Conservation (phyloP, 2,329 filamentous ascomycete genomes). For the Penicillium concentricum region DNA sequence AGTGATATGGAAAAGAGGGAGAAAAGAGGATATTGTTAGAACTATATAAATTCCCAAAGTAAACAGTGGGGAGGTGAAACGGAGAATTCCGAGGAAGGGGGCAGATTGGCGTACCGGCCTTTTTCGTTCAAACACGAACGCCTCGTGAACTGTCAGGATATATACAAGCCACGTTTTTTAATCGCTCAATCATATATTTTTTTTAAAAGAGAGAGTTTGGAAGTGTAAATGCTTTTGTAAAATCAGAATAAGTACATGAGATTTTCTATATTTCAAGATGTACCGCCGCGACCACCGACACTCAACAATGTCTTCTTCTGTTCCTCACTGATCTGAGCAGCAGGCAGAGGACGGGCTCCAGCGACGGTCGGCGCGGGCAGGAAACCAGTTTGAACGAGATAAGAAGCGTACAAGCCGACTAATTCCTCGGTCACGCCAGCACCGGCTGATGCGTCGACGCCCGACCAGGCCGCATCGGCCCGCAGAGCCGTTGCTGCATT, state of each 20-base stretch:
- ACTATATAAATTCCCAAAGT: background rate
- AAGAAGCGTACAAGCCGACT: conserved; percentile 64
- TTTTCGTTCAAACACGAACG: background rate
- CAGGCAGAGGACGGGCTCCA: conserved; percentile 43
- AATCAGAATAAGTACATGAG: background rate
- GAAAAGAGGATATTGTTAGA: background rate
- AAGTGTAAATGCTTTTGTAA: background rate
- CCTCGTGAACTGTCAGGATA: background rate
- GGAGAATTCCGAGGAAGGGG: conserved; percentile 7
- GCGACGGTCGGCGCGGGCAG: conserved; percentile 44
- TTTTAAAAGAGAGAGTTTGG: background rate
- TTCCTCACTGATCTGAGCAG: conserved; percentile 45
- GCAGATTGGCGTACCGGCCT: background rate
- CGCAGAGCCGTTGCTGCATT: conserved; percentile 67
- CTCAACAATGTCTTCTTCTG: conserved; percentile 51
- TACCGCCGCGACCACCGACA: conserved; percentile 54
- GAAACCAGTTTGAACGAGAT: conserved; percentile 63
- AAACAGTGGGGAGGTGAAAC: conserved; percentile 10
- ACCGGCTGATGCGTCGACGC: conserved; percentile 56
- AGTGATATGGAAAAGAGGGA: background rate
- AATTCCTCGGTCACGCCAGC: conserved; percentile 60
- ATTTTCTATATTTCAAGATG: conserved; percentile 19
- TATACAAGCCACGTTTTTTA: background rate
- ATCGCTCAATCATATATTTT: background rate
- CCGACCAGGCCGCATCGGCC: conserved; percentile 60